Base-by-base conservation (phyloP, 2,329 filamentous ascomycete genomes). In the Apiospora hydei region DNA sequence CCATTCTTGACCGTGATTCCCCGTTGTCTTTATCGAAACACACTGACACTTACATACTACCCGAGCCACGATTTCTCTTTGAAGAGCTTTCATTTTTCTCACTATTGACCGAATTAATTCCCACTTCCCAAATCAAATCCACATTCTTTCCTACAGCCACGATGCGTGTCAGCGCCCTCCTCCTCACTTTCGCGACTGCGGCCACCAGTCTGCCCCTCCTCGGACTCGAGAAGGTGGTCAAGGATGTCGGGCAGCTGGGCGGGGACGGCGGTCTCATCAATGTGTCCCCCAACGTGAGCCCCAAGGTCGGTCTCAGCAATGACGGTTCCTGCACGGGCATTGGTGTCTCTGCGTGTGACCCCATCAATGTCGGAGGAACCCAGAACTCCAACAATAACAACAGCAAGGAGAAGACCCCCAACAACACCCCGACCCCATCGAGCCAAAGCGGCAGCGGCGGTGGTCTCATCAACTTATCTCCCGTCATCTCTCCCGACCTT, bases 341-440 rank as follows among this genome's bases (percentile, higher is more conserved):
- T 64, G 77, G 77, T 67, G 69, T 77, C 64, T 75, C 74, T 13
- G 77, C 76, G 11, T 78, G 77, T 69, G 76, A 78, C 71, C 77
- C 76, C 46, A 77, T 78, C 74, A 78, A 76, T 34, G 76, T 77
- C 43, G 69, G 72, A 1, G 76, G 71, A 4, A 76, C 74, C 2
- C 74, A 77, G 49, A 70, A 73, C 57, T 75, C 73, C 43, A 74
- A 77, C 38, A 75, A 74, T 7, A 69, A 70, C 24, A 46, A 73
- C 69, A 68, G 69, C 13, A 64, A n/a, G 30, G 57, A n/a, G 57
- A 41, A 64, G 34, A 8, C 57, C 34, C 7, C 26, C 26, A n/a
- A 8, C 18, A 6, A 18, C 11, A 14, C 57, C 30, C 57, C 30
- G 34, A 30, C 16, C 3, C 16, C 26, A 16, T 61, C 53, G 11